phyloP scores from a whole-genome alignment of 495 filamentous ascomycete genomes.

The Baudoinia panamericana region DNA sequence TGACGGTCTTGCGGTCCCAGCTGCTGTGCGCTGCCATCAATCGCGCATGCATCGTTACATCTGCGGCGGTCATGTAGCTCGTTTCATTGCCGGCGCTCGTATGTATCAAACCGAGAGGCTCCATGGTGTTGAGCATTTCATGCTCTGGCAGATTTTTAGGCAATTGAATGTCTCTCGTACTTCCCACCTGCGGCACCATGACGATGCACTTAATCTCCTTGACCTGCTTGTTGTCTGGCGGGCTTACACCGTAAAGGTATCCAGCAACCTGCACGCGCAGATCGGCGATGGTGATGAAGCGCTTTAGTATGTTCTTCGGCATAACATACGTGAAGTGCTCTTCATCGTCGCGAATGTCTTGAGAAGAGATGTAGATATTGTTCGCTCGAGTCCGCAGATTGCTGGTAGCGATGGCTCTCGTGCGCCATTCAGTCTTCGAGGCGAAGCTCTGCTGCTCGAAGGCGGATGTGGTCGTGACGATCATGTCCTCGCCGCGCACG shows the following conservation, averaged over 20 bases:
- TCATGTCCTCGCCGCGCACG: conserved; percentile 92
- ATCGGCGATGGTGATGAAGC: conserved; percentile 97
- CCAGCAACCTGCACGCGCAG: conserved; percentile 92
- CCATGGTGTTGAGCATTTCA: conserved; percentile 74
- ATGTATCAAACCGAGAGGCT: conserved; percentile 91
- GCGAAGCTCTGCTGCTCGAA: conserved; percentile 96
- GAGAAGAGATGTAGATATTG: conserved; percentile 96
- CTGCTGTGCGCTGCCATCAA: conserved; percentile 69
- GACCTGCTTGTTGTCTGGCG: conserved; percentile 86
- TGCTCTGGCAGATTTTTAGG: conserved; percentile 78
- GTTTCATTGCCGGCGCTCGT: conserved; percentile 90
- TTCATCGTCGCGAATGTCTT: conserved; percentile 70
- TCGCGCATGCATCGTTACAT: conserved; percentile 85
- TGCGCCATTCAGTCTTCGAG: conserved; percentile 98
- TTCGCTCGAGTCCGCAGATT: conserved; percentile 91
- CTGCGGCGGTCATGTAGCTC: conserved; percentile 85
- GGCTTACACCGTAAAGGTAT: conserved; percentile 87
- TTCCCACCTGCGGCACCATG: conserved; percentile 94
- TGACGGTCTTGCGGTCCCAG: conserved; percentile 93
- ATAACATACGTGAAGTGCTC: conserved; percentile 88
- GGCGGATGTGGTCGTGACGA: conserved; percentile 93
- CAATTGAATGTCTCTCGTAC: conserved; percentile 78
- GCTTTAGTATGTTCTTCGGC: conserved; percentile 97
- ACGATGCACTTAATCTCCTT: conserved; percentile 95
- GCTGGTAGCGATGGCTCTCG: conserved; percentile 86